Percentiles rank a stretch among this genome's conserved stretches.
phyloP scores from a whole-genome alignment of 2,329 filamentous ascomycete species.

The Pyrenophora tritici-repentis region DNA sequence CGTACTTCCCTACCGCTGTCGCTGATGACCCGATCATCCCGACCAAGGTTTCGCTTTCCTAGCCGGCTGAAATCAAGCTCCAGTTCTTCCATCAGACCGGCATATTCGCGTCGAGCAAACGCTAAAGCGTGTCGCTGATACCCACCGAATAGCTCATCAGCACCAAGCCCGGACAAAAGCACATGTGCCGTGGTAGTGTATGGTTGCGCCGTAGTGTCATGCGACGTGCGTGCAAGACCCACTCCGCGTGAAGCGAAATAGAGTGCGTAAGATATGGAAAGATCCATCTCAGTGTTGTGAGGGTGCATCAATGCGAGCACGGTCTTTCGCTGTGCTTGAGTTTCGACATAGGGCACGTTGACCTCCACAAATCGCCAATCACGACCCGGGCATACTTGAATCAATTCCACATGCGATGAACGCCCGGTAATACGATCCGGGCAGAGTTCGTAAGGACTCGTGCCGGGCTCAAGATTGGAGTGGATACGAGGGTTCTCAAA shows the following conservation, averaged over 20 bases:
- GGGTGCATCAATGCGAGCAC: conserved; percentile 83
- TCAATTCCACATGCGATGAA: conserved; percentile 76
- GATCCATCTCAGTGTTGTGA: conserved; percentile 98
- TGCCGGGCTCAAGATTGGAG: conserved; percentile 34
- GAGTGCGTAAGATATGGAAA: conserved; percentile 91
- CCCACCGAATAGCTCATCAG: conserved; percentile 94
- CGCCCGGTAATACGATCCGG: conserved; percentile 89
- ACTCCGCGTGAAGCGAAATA: conserved; percentile 87
- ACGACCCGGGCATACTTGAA: conserved; percentile 68
- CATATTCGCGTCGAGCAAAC: conserved; percentile 70
- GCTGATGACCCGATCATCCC: conserved; percentile 88
- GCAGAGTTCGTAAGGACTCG: conserved; percentile 74
- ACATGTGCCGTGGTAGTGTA: conserved; percentile 79
- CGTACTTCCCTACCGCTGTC: conserved; percentile 88
- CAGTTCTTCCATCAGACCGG: conserved; percentile 78
- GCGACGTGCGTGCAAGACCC: conserved; percentile 51
- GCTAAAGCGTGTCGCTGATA: conserved; percentile 84
- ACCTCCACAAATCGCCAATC: conserved; percentile 84
- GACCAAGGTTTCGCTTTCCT: conserved; percentile 90
- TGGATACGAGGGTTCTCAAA: conserved; percentile 87
- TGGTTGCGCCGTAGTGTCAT: conserved; percentile 35
- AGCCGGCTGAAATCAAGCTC: conserved; percentile 83
- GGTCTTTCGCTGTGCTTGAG: conserved; percentile 67
- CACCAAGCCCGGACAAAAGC: conserved; percentile 88
- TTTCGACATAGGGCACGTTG: conserved; percentile 81